Evolutionary conservation across 352 stramenopile species (phyloP), one percentile per base, ranked within the genome.

Genomic region (Globisporangium solare): DNA sequence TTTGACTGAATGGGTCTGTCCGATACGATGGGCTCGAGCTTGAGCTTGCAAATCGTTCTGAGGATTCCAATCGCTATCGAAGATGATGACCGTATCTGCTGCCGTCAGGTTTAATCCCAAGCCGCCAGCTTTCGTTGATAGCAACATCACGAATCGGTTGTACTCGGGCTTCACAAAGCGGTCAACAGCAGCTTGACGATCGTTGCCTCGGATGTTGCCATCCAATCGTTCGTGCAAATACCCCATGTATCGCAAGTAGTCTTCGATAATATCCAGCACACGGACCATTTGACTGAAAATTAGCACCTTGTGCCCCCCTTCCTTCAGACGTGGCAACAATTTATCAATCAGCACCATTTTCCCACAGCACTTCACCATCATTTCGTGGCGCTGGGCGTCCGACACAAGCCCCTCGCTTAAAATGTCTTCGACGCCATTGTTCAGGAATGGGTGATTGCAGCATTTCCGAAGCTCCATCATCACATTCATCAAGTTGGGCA

Each of bases 341-440:
- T 99, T 99, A 74, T 99, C 97, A 21, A 99, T 83, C 22, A 99
- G 64, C 56, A 99, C 95, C 67, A 99, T 95, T 73, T 99, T 99
- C n/a, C 98, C 98, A 42, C 94, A 99, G 58, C 91, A 96, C 60
- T 97, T 97, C 24, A 99, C 94, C 59, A 99, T 85, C 76, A 97
- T 92, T 40, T 98, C 91, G 54, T 88, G 76, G 39, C 96, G 85
- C 60, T 94, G 68, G 0, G 63, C 68, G 46, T 96, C 85, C 2
- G 82, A 85, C 14, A 62, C 68, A 13, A 95, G 63, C 0, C 83
- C 83, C 67, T 96, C 85, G 59, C 87, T 92, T 46, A 94, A 57
- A 50, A 90, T 83, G 17, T 96, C 83, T 55, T 96, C 86, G 1
- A 97, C 90, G n/a, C 90, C 90, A 39, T 96, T 95, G 70, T 97